Base-by-base conservation (phyloP, 2,329 filamentous ascomycete species). In the Volutella citrinella region DNA sequence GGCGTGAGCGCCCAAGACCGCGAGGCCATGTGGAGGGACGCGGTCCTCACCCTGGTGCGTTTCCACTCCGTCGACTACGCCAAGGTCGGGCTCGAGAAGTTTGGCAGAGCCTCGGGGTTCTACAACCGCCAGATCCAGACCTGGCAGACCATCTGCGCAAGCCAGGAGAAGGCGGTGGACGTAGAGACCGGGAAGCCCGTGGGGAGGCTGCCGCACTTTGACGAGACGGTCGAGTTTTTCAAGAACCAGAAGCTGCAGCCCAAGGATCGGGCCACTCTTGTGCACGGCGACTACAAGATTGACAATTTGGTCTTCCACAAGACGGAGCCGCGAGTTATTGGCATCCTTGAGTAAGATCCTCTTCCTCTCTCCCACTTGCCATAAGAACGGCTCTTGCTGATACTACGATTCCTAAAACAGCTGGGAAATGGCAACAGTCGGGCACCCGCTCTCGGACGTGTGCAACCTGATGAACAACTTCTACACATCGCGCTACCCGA, bases 351-450 rank as follows among this genome's bases (percentile, higher is more conserved):
- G 76, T 84, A 62, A 58, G 76, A 65, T 9, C 15, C 32, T 6
- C 12, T 19, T 20, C 15, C 14, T 27, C 26, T 17, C 12, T 13
- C 10, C 14, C 10, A 27, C 19, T 24, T n/a, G n/a, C n/a, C n/a
- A n/a, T n/a, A n/a, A n/a, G n/a, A n/a, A n/a, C n/a, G n/a, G n/a
- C n/a, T n/a, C n/a, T n/a, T n/a, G n/a, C n/a, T n/a, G n/a, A n/a
- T n/a, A n/a, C n/a, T n/a, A n/a, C n/a, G n/a, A n/a, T n/a, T n/a
- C n/a, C n/a, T n/a, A n/a, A n/a, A n/a, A 55, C 52, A 79, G 76
- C 66, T 97, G 91, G 91, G 93, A 97, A 68, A 95, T 98, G 88
- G 89, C 88, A 21, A 97, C 93, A 0, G 82, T 96, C 34, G 93
- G 93, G n/a, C 91, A 98, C 60, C 93, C 93, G 2, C 76, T 97